Base-by-base conservation (phyloP, 306 rosid genomes). In the Fragaria vesca region DNA sequence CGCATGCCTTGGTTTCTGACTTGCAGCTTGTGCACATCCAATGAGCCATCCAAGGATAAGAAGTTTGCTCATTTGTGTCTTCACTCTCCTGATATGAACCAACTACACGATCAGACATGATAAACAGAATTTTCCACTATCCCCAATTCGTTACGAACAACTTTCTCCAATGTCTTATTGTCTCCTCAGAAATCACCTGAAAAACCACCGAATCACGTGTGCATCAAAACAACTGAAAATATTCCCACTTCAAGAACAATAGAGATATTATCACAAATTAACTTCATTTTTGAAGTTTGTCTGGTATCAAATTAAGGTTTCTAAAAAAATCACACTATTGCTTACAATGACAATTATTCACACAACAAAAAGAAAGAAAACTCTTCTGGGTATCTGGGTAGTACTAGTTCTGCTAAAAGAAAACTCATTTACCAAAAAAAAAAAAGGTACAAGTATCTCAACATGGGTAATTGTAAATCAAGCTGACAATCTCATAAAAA, bases 11-110 rank as follows among this genome's bases (percentile, higher is more conserved):
- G 43, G 81, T 78, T 58, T 83, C 74, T 75, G 97, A 69, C 74
- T 85, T 89, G 61, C 73, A 83, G 78, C 77, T 74, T 66, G 85
- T 24, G 38, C 79, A 79, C 88, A 40, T 79, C 97, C 92, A 89
- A 77, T 87, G 97, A 89, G 87, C 63, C 96, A 93, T 88, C 71
- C 57, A 75, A 71, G 87, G 81, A 38, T 66, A 78, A 74, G 70
- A 61, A 71, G 89, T 54, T 75, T 72, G 78, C 79, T 83, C 81
- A 72, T 52, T 75, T 66, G 68, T 76, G 71, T 80, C 85, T 55
- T 80, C 90, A 47, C 72, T 71, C 58, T 73, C 88, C 60, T 55
- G 69, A 79, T 36, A 66, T 18, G 84, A 71, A 62, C 80, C 83
- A 6, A 62, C 71, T 74, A 46, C 67, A 57, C 63, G 80, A 73